These are phyloP conservation scores for Yarrowia yakushimensis DNA, from an alignment of 805 yeast species.

Conservation along the genomic window DNA sequence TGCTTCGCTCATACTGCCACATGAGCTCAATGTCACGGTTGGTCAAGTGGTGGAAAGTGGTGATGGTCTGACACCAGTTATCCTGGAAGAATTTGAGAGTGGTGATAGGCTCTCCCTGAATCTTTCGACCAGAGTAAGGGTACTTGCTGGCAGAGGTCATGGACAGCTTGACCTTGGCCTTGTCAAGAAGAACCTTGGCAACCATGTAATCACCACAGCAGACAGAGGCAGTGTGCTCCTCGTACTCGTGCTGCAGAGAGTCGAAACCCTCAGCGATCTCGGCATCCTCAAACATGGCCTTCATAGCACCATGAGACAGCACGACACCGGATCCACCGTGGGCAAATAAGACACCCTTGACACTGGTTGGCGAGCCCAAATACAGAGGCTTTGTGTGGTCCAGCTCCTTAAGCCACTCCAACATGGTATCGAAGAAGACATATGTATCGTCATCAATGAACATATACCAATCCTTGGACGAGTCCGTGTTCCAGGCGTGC, in stretches of 20 bases:
- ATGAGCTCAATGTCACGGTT: conserved; percentile 35
- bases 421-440: conserved; percentile 35
- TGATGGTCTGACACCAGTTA: conserved; percentile 37
- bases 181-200: conserved; percentile 32
- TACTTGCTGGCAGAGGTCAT: conserved; percentile 28
- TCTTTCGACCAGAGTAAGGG: conserved; percentile 28
- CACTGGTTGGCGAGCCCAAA: conserved; percentile 36
- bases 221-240: conserved; percentile 28
- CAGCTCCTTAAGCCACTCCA: conserved; percentile 29
- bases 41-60: conserved; percentile 37
- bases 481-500: conserved; percentile 37
- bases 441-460: conserved; percentile 40
- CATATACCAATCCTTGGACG: conserved; percentile 38
- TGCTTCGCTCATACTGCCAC: conserved; percentile 38
- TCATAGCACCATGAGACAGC: conserved; percentile 37
- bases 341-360: conserved; percentile 34
- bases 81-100: conserved; percentile 26
- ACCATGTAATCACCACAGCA: conserved; percentile 42
- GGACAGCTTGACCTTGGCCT: conserved; percentile 26
- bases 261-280: conserved; percentile 27
- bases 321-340: conserved; percentile 43
- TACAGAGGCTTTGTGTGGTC: conserved; percentile 36
- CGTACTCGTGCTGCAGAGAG: conserved; percentile 28
- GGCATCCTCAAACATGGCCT: conserved; percentile 31
- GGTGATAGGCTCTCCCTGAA: conserved; percentile 38